Evolutionary conservation across 2,329 filamentous ascomycete genomes (phyloP), one percentile per base, ranked within the genome.

Genomic region (Pyricularia pennisetigena): DNA sequence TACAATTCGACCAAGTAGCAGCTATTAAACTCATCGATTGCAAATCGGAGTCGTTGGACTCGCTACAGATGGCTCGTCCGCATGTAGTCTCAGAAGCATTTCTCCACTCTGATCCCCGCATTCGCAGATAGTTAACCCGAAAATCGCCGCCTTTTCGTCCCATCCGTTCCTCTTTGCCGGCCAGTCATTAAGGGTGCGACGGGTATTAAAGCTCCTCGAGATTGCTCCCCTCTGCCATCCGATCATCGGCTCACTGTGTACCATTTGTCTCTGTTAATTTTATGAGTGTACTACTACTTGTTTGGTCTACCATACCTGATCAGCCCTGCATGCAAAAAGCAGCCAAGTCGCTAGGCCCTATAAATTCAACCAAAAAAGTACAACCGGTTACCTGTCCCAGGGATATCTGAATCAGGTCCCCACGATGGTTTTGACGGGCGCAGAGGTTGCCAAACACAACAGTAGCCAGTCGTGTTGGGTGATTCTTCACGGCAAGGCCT

Each of bases 401-500:
- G 4, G 32, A 49, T n/a, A 49, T 49, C 14, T 49, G 20, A 20
- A 49, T 8, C 41, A 7, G 41, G 2, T 61, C n/a, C 3, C 7
- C 23, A 71, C 49, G 0, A 73, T 73, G 72, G 64, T 29, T 8
- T 66, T 78, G 64, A 72, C 72, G 61, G 76, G 76, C 23, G 71
- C 74, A 26, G 76, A 79, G 68, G 74, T 79, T 26, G 72, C 75
- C 64, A 74, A 74, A 69, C 78, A 78, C 70, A 74, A 73, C 70
- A 74, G 73, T 35, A 68, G 68, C 16, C 72, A 75, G 28, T 79
- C 77, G 7, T 80, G 78, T 70, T 80, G 78, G 78, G 72, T 78
- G 20, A 77, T 80, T 54, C 69, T 73, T 69, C 67, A 74, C 69
- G 74, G 70, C 70, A 68, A 63, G 23, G 68, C 62, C 8, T 71